Evolutionary conservation across 2,329 filamentous ascomycete genomes (phyloP).

Genomic region (Neopestalotiopsis clavispora): DNA sequence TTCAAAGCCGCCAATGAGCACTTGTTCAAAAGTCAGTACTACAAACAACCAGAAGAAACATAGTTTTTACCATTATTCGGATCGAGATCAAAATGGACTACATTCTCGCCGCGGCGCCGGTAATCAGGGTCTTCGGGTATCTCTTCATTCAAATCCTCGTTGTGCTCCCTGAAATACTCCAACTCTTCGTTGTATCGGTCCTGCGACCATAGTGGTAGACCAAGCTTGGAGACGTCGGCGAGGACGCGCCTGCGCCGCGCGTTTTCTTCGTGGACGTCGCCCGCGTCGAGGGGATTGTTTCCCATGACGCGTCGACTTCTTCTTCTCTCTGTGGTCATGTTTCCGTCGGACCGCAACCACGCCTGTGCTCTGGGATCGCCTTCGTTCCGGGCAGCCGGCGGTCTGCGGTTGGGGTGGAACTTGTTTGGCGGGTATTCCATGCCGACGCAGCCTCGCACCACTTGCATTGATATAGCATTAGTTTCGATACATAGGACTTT

Average conservation of each 20-base stretch:
- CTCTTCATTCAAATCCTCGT: not conserved
- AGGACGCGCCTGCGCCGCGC: not conserved
- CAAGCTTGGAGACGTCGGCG: not conserved
- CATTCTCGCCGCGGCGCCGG: not conserved
- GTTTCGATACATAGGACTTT: not conserved
- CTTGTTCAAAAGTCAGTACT: not conserved
- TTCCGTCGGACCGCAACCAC: no score
- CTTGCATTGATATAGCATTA: not conserved
- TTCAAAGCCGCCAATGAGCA: not conserved
- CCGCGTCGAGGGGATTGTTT: not conserved
- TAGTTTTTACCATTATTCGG: not conserved
- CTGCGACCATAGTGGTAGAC: not conserved
- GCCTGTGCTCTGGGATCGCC: not conserved
- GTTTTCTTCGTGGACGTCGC: not conserved
- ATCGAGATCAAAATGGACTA: slow-evolving; percentile 6
- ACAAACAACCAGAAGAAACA: not conserved
- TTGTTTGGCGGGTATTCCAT: not conserved
- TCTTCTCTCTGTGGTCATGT: not conserved
- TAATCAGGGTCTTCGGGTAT: not conserved
- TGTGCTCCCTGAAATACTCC: not conserved
- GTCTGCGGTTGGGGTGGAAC: not conserved
- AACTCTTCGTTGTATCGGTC: not conserved
- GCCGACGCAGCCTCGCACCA: not conserved
- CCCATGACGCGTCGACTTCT: not conserved
- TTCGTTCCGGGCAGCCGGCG: not conserved